phyloP scores from a whole-genome alignment of 2,329 filamentous ascomycete species.

The Triangularia verruculosa region DNA sequence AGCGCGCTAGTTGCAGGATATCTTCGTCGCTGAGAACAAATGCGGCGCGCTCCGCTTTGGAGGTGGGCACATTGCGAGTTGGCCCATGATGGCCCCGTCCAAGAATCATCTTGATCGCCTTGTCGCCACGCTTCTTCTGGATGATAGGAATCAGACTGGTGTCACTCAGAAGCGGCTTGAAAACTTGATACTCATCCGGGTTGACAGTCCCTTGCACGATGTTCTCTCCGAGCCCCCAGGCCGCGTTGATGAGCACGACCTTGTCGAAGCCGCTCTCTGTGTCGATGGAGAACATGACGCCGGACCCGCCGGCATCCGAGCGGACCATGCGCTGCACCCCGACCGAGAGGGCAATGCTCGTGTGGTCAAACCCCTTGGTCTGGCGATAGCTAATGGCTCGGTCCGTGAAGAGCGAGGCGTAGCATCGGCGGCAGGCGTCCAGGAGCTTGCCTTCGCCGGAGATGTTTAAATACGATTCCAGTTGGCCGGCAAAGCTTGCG shows the following conservation, averaged over 20 bases:
- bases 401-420: constrained; percentile 39
- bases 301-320: constrained; percentile 35
- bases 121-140: constrained; percentile 36
- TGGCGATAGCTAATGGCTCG: constrained; percentile 38
- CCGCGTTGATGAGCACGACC: constrained; percentile 37
- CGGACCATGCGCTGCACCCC: constrained; percentile 34
- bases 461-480: constrained; percentile 39
- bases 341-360: constrained; percentile 30
- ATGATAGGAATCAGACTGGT: constrained; percentile 32
- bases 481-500: constrained; percentile 39
- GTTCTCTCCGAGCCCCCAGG: constrained; percentile 40
- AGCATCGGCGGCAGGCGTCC: constrained; percentile 37
- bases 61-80: constrained; percentile 38
- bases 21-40: constrained; percentile 36
- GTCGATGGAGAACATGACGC: constrained; percentile 42
- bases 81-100: constrained; percentile 28
- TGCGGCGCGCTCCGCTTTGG: constrained; percentile 33
- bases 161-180: constrained; percentile 35
- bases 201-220: constrained; percentile 38
- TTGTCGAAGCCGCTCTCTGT: constrained; percentile 40
- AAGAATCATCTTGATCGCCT: constrained; percentile 36
- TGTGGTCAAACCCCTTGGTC: constrained; percentile 30
- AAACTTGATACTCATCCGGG: constrained; percentile 40
- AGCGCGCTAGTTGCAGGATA: constrained; percentile 36
- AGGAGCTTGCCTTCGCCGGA: constrained; percentile 32